phyloP scores from a whole-genome alignment of 2,329 filamentous ascomycete genomes.

The Plenodomus lindquistii region DNA sequence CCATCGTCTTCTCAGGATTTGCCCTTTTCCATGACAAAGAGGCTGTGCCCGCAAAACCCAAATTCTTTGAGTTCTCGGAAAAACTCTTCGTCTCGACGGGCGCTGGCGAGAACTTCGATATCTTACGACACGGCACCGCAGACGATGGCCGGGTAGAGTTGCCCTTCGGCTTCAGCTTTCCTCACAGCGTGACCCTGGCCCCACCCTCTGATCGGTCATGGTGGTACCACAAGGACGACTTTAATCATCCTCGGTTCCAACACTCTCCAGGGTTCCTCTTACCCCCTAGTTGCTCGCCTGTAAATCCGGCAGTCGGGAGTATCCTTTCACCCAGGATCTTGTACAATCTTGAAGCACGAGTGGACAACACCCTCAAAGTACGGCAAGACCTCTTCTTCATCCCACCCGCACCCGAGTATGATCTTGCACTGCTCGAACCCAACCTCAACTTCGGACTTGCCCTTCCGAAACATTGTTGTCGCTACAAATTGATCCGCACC shows the following conservation, averaged over 20 bases:
- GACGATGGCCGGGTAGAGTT: slow-evolving; percentile 27
- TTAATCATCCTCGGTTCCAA: slow-evolving; percentile 28
- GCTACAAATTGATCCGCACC: slow-evolving; percentile 26
- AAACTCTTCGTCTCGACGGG: slow-evolving; percentile 24
- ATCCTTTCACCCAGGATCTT: slow-evolving; percentile 11
- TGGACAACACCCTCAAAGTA: slow-evolving; percentile 6
- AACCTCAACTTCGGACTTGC: slow-evolving; percentile 15
- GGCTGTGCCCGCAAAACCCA: slow-evolving; percentile 12
- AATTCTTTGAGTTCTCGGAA: slow-evolving; percentile 21
- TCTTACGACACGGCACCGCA: slow-evolving; percentile 21
- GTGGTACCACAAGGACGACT: slow-evolving; percentile 20
- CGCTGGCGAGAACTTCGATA: slow-evolving; percentile 24
- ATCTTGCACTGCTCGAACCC: slow-evolving; percentile 17
- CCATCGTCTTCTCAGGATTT: slow-evolving; percentile 18
- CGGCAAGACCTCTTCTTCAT: slow-evolving; percentile 15
- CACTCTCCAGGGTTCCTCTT: slow-evolving; percentile 26
- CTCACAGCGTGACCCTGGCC: slow-evolving; percentile 16
- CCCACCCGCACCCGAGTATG: slow-evolving; percentile 18
- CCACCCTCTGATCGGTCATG: slow-evolving; percentile 16
- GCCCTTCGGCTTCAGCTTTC: slow-evolving; percentile 32
- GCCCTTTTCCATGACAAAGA: slow-evolving; percentile 15
- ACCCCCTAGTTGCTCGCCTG: slow-evolving; percentile 18
- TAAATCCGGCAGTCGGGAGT: neutral
- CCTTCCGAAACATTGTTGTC: slow-evolving; percentile 21
- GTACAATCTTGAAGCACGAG: slow-evolving; percentile 21